A percentile compares a stretch with the other conserved stretches of the same genome.
Evolutionary conservation across 225 moss, liverwort and hornwort species (phyloP).

Genomic region (Marchantia paleacea): DNA sequence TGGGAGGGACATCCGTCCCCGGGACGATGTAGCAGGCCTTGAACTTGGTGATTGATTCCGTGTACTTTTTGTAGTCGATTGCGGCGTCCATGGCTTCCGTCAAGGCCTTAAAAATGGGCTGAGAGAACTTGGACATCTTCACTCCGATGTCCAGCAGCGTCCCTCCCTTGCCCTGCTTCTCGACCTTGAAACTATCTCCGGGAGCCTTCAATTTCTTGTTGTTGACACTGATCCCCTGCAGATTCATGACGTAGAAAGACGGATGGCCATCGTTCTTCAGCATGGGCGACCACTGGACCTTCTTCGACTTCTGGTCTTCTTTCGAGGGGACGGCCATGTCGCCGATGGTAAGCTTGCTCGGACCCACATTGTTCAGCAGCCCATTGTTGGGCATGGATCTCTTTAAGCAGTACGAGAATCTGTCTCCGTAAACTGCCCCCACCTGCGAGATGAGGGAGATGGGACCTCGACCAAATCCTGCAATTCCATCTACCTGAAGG

Average conservation of each 20-base stretch:
- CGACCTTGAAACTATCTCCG: background rate
- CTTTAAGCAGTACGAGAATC: constrained; percentile 15
- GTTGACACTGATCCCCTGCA: constrained; percentile 13
- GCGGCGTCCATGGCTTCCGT: constrained; percentile 4
- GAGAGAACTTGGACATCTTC: background rate
- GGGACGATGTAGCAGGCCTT: constrained; percentile 10
- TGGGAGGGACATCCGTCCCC: constrained; percentile 6
- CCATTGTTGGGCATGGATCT: constrained; percentile 4
- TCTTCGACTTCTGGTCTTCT: background rate
- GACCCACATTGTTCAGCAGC: constrained; percentile 6
- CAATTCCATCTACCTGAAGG: constrained; percentile 16
- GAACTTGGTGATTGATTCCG: background rate
- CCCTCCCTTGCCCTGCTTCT: constrained; percentile 20
- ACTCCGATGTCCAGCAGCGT: constrained; percentile 16
- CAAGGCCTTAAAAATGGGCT: background rate
- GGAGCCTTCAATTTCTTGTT: constrained; percentile 13
- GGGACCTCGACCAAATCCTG: constrained; percentile 21
- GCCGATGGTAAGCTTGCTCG: constrained; percentile 14
- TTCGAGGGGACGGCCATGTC: constrained; percentile 17
- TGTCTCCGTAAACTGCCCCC: background rate
- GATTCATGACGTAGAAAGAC: constrained; percentile 1
- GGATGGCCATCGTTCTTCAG: constrained; percentile 11
- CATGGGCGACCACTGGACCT: constrained; percentile 14
- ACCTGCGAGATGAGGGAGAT: constrained; percentile 17
- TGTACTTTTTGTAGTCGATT: constrained; percentile 11